phyloP scores from a whole-genome alignment of 805 yeast genomes.

The Candida mattraensis region DNA sequence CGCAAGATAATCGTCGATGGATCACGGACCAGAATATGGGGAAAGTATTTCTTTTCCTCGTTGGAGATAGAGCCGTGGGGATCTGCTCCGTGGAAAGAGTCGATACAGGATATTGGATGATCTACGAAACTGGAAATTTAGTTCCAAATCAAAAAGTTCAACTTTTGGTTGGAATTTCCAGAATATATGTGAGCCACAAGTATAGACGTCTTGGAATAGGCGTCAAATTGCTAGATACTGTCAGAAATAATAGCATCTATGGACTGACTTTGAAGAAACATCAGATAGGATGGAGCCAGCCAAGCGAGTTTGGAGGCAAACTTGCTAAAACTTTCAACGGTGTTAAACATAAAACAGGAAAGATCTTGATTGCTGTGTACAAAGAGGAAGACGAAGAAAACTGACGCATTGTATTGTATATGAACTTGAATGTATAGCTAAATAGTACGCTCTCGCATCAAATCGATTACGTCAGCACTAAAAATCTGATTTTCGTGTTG shows the following conservation, averaged over 20 bases:
- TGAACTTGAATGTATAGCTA: too few relatives aligned
- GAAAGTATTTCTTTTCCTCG: constrained; percentile 49
- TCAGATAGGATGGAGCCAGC: constrained; percentile 71
- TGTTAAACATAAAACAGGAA: constrained; percentile 52
- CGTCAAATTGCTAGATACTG: constrained; percentile 41
- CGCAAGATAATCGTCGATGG: constrained; percentile 30
- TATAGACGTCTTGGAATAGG: constrained; percentile 55
- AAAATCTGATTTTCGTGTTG: constrained; percentile 4
- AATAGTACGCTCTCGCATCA: too few relatives aligned
- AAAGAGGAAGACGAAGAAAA: constrained; percentile 24
- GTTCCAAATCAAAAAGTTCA: constrained; percentile 47
- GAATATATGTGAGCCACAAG: constrained; percentile 46
- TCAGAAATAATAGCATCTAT: constrained; percentile 45
- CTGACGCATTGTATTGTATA: too few relatives aligned
- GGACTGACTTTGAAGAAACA: constrained; percentile 44
- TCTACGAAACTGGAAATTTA: constrained; percentile 46
- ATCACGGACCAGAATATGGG: constrained; percentile 33
- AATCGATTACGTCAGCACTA: too few relatives aligned
- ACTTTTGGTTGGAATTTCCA: constrained; percentile 45
- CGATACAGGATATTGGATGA: constrained; percentile 57
- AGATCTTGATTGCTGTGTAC: constrained; percentile 50
- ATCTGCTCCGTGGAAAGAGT: constrained; percentile 53
- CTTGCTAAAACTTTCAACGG: constrained; percentile 59
- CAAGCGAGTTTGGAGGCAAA: constrained; percentile 62
- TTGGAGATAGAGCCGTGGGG: constrained; percentile 48